These are phyloP conservation scores for Galerina sulciceps DNA, from an alignment of 768 basidiomycete genomes.

Conservation along the genomic window DNA sequence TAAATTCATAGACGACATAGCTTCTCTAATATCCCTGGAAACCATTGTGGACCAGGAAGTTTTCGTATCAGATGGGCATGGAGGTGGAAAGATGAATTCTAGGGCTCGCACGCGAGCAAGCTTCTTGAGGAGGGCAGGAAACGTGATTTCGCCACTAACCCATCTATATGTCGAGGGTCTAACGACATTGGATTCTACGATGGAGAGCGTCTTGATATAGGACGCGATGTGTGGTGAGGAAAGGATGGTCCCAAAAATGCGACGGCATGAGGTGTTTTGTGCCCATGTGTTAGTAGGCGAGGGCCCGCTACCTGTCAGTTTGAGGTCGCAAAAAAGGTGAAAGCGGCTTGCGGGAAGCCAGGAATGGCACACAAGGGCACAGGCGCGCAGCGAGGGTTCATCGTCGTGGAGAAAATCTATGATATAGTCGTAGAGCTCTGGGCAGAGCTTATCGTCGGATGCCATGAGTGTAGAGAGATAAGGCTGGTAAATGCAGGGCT, in stretches of 20 bases:
- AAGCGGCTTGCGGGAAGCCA: conserved; percentile 29
- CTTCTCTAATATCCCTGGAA: conserved; percentile 26
- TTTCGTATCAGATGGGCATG: conserved; percentile 15
- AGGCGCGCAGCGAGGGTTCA: conserved; percentile 22
- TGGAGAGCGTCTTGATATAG: conserved; percentile 23
- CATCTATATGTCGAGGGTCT: conserved; percentile 23
- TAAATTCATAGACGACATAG: conserved; percentile 16
- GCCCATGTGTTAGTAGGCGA: conserved; percentile 16
- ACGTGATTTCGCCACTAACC: conserved; percentile 25
- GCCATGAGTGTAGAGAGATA: conserved; percentile 7
- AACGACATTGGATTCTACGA: conserved; percentile 14
- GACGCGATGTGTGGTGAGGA: conserved; percentile 25
- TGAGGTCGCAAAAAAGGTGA: conserved; percentile 27
- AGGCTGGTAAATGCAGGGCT: neutral
- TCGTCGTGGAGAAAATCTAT: conserved; percentile 33
- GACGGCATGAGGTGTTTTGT: conserved; percentile 22
- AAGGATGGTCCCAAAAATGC: conserved; percentile 18
- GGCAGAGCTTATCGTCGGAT: conserved; percentile 15
- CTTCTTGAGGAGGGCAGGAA: conserved; percentile 23
- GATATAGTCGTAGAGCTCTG: conserved; percentile 30
- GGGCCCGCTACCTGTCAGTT: conserved; percentile 17
- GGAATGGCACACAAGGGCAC: conserved; percentile 27
- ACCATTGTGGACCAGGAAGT: conserved; percentile 26
- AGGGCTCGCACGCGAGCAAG: conserved; percentile 17
- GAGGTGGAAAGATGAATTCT: conserved; percentile 23